Percentiles rank a stretch among this genome's conserved stretches.
Conservation (phyloP, 139 green algal species). For the Pseudopediastrum boryanum region DNA sequence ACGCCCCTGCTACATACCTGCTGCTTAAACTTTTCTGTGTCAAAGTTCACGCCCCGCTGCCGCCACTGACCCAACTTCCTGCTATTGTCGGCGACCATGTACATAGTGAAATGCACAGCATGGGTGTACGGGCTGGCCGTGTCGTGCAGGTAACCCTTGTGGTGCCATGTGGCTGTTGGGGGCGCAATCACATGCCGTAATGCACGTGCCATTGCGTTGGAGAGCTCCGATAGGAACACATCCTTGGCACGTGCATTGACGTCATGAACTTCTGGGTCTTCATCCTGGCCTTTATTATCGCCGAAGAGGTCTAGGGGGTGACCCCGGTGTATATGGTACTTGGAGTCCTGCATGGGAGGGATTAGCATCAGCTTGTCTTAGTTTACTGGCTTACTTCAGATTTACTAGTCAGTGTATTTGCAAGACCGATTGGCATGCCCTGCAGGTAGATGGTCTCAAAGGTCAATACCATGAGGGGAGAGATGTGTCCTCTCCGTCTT, state of each 20-base stretch:
- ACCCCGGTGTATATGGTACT: slow-evolving; percentile 26
- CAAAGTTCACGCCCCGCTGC: slow-evolving; percentile 36
- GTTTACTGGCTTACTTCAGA: no score
- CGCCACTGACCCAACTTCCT: slow-evolving; percentile 26
- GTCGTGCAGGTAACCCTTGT: slow-evolving; percentile 42
- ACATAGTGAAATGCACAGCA: slow-evolving; percentile 40
- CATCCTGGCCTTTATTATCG: slow-evolving; percentile 5
- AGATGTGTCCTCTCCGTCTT: no score
- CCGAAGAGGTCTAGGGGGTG: slow-evolving; percentile 60
- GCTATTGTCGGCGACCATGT: slow-evolving; percentile 43
- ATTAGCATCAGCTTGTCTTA: no score
- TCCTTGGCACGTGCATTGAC: slow-evolving; percentile 40
- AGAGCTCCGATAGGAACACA: slow-evolving; percentile 61
- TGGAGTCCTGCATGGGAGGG: slow-evolving; percentile 11
- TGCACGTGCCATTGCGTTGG: slow-evolving; percentile 42
- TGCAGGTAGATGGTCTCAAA: no score
- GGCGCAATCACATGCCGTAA: slow-evolving; percentile 73
- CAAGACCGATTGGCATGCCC: no score
- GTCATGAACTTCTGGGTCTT: neutral
- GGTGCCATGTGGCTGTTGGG: slow-evolving; percentile 59
- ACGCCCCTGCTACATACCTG: slow-evolving; percentile 20
- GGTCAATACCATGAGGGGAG: no score
- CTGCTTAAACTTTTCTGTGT: slow-evolving; percentile 51
- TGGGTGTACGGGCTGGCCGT: slow-evolving; percentile 36
- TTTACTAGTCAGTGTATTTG: no score